phyloP scores from a whole-genome alignment of 768 basidiomycete genomes.

The Agrocybe pediades region DNA sequence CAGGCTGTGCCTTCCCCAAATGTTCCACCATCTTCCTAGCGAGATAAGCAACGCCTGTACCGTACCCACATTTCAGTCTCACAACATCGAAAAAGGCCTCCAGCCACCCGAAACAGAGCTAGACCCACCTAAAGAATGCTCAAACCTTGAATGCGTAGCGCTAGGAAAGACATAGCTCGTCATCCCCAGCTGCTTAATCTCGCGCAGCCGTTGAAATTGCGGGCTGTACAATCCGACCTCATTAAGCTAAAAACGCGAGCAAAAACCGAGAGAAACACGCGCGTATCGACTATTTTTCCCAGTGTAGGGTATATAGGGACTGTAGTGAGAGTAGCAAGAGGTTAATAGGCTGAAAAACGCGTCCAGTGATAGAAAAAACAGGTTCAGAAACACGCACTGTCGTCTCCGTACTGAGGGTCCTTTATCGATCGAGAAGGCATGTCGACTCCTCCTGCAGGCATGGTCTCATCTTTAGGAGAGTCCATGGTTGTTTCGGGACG shows the following conservation, averaged over 20 bases:
- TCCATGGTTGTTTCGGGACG: no score
- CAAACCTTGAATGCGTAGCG: constrained; percentile 80
- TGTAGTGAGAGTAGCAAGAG: not conserved
- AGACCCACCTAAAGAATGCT: constrained; percentile 71
- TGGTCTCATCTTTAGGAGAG: no score
- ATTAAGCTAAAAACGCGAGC: not conserved
- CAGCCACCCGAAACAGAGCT: no score
- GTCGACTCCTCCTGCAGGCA: not conserved
- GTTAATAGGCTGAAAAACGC: not conserved
- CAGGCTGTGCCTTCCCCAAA: constrained; percentile 57
- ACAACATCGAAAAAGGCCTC: no score
- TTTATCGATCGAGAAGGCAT: not conserved
- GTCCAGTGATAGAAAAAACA: not conserved
- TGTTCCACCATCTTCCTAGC: constrained; percentile 65
- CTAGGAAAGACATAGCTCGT: constrained; percentile 75
- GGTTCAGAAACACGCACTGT: not conserved
- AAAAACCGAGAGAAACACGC: not conserved
- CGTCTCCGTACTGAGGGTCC: not conserved
- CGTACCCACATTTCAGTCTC: no score
- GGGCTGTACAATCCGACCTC: constrained; percentile 43
- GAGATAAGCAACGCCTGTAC: constrained; percentile 80
- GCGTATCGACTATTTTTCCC: not conserved
- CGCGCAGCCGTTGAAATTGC: constrained; percentile 76
- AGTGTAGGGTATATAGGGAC: not conserved
- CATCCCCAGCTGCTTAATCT: constrained; percentile 79